Conservation (phyloP, 345 rosid species). For the Excoecaria agallocha region DNA sequence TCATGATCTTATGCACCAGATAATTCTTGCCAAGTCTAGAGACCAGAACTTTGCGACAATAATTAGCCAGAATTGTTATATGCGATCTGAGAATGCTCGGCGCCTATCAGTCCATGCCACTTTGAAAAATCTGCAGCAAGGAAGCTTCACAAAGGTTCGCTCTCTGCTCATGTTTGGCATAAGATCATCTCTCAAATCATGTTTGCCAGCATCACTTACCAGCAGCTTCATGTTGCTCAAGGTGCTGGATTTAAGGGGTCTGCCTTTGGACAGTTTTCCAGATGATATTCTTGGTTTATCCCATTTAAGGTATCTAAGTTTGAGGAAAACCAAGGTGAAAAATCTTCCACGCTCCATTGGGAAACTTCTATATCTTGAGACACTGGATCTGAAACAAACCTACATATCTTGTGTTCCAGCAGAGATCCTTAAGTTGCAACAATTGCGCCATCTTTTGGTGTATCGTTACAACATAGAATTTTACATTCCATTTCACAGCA, state of each 20-base stretch:
- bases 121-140: background rate
- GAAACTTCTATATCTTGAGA: constrained; percentile 44
- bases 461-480: constrained; percentile 28
- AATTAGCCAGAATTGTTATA: constrained; percentile 16
- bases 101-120: constrained; percentile 38
- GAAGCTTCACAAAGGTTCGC: constrained; percentile 25
- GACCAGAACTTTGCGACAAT: constrained; percentile 37
- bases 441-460: constrained; percentile 37
- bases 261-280: constrained; percentile 37
- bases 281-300: constrained; percentile 23
- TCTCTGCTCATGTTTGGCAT: constrained; percentile 38
- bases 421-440: constrained; percentile 36
- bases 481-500: constrained; percentile 17
- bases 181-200: constrained; percentile 3
- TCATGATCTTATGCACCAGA: constrained; percentile 39
- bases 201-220: background rate
- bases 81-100: constrained; percentile 37
- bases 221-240: constrained; percentile 30
- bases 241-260: constrained; percentile 39
- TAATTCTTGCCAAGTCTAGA: constrained; percentile 34
- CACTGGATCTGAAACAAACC: constrained; percentile 41
- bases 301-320: constrained; percentile 37
- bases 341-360: constrained; percentile 35
- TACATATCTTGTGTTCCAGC: constrained; percentile 38
- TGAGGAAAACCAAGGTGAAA: constrained; percentile 34